Evolutionary conservation across 371 early-diverging fungal genomes (phyloP).

Genomic region (Zopfochytrium polystomum): DNA sequence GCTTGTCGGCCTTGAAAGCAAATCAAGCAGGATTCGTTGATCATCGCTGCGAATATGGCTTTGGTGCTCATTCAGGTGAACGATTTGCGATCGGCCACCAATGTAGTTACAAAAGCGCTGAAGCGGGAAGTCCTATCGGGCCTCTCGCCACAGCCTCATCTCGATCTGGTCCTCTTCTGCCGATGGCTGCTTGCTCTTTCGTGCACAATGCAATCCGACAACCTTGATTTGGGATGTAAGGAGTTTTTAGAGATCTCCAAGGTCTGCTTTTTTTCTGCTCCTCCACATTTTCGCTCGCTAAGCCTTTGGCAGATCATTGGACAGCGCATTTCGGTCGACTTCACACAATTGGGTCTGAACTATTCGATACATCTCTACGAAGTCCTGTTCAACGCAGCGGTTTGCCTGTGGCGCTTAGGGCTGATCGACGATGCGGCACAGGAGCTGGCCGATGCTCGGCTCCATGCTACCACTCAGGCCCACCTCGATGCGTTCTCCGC

Average conservation of each 20-base stretch:
- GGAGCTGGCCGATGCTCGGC: conserved; percentile 18
- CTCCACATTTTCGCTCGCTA: neutral
- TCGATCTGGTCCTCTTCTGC: neutral
- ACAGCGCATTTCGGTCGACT: neutral
- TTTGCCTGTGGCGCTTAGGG: conserved; percentile 16
- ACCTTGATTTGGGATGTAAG: neutral
- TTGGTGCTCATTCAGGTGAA: neutral
- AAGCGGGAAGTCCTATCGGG: neutral
- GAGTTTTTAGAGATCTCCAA: conserved; percentile 3
- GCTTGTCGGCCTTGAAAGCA: neutral
- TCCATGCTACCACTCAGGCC: neutral
- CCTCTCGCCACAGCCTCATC: neutral
- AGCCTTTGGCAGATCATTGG: neutral
- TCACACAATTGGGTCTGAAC: neutral
- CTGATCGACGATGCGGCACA: conserved; percentile 17
- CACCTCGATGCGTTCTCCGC: conserved; percentile 12
- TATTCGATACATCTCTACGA: conserved; percentile 11
- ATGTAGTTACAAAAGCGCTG: neutral
- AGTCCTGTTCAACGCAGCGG: conserved; percentile 11
- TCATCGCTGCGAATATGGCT: conserved; percentile 1
- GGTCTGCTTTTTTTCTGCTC: neutral
- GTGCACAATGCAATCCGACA: neutral
- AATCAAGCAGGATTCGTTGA: neutral
- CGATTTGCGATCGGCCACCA: neutral
- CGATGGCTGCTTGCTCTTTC: conserved; percentile 7